Evolutionary conservation across 1,139 yeast genomes (phyloP).

Genomic region (Yamadazyma conglobata): DNA sequence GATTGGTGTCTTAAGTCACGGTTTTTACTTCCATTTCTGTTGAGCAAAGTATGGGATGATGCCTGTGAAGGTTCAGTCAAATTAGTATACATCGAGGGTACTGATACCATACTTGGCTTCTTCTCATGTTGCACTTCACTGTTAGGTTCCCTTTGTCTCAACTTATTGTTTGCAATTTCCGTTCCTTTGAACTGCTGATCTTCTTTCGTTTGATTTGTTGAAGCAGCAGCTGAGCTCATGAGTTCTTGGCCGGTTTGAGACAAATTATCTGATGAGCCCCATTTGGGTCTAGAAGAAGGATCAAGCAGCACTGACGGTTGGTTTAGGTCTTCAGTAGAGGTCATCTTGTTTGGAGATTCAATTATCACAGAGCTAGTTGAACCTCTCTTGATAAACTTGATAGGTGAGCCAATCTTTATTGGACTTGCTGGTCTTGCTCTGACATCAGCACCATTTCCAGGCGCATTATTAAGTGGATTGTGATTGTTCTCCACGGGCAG

Average conservation of each 20-base stretch:
- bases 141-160: slow-evolving; percentile 19
- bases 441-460: slow-evolving; percentile 1
- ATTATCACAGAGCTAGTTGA: slow-evolving; percentile 12
- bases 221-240: too few species aligned
- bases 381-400: slow-evolving; percentile 31
- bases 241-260: background rate
- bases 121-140: slow-evolving; percentile 9
- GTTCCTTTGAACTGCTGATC: slow-evolving; percentile 16
- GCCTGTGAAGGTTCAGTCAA: slow-evolving; percentile 16
- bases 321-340: background rate
- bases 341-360: slow-evolving; percentile 4
- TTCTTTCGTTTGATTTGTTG: too few species aligned
- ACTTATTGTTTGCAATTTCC: slow-evolving; percentile 23
- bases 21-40: slow-evolving; percentile 5
- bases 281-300: background rate
- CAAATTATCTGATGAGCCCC: background rate
- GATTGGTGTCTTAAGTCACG: slow-evolving; percentile 17
- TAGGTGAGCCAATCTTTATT: slow-evolving; percentile 42
- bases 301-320: background rate
- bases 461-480: slow-evolving; percentile 9
- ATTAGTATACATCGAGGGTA: slow-evolving; percentile 24
- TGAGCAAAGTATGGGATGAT: slow-evolving; percentile 16
- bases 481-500: slow-evolving; percentile 1
- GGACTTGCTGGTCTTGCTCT: slow-evolving; percentile 19
- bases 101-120: slow-evolving; percentile 27